Conservation (phyloP, 1,284 basidiomycete species). For the Tilletia setariae region DNA sequence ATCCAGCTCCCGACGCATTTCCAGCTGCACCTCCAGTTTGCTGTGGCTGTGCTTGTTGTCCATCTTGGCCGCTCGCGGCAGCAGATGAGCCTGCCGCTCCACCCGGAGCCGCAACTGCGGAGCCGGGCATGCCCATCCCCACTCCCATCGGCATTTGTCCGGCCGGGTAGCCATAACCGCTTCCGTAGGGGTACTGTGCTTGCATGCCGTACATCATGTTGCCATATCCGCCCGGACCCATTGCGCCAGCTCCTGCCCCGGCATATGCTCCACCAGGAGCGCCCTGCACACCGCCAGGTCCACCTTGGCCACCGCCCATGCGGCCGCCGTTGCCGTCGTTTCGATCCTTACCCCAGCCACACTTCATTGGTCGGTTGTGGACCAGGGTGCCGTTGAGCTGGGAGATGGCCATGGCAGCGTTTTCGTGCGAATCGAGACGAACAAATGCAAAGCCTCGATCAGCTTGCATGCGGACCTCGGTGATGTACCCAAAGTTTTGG, state of each 20-base stretch:
- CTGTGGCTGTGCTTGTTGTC: too few relatives aligned
- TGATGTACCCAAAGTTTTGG: slow-evolving; percentile 93
- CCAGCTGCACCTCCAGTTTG: too few relatives aligned
- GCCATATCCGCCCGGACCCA: not conserved
- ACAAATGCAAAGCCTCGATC: slow-evolving; percentile 98
- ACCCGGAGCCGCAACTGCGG: not conserved
- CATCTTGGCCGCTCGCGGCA: not conserved
- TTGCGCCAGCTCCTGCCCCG: not conserved
- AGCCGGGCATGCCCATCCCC: slow-evolving; percentile 2
- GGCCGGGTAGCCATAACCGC: slow-evolving; percentile 6
- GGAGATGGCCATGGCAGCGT: slow-evolving; percentile 93
- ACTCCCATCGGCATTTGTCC: not conserved
- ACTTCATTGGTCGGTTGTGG: slow-evolving; percentile 91
- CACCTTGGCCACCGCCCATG: not conserved
- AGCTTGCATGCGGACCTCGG: slow-evolving; percentile 89
- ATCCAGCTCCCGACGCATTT: not conserved
- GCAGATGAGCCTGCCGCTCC: not conserved
- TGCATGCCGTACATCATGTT: slow-evolving; percentile 16
- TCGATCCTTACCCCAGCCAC: slow-evolving; percentile 91
- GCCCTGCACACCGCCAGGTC: not conserved
- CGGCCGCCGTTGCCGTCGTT: not conserved
- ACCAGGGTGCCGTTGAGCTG: slow-evolving; percentile 91
- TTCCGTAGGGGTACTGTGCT: slow-evolving; percentile 11
- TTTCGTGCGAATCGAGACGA: slow-evolving; percentile 94
- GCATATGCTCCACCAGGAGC: not conserved